These are phyloP conservation scores for Vigna hirtella DNA, from an alignment of 306 rosid species.

Conservation along the genomic window DNA sequence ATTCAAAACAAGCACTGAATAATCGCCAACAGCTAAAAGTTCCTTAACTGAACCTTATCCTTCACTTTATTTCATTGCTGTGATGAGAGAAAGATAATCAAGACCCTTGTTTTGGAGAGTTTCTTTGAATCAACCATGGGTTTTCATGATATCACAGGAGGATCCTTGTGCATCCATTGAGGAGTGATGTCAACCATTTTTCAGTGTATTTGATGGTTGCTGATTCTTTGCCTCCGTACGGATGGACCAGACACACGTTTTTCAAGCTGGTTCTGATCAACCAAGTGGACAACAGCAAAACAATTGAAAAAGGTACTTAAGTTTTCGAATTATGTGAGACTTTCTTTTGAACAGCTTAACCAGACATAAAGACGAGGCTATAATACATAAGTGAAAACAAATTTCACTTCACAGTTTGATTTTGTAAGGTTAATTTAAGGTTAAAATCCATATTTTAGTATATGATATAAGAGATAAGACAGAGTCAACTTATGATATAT, in stretches of 20 bases:
- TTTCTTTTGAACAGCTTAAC: too few species aligned
- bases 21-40: too few species aligned
- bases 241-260: conserved; percentile 51
- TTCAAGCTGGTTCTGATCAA: conserved; percentile 50
- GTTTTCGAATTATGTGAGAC: too few species aligned
- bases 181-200: conserved; percentile 47
- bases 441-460: too few species aligned
- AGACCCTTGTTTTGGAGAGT: background rate
- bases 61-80: background rate
- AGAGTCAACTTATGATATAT: too few species aligned
- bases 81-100: background rate
- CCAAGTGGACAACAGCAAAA: conserved; percentile 36
- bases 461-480: too few species aligned
- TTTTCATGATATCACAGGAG: conserved; percentile 44
- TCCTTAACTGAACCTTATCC: background rate
- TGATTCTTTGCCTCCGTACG: conserved; percentile 48
- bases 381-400: too few species aligned
- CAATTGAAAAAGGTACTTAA: conserved; percentile 40
- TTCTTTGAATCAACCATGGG: background rate
- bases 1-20: background rate
- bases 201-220: conserved; percentile 47
- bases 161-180: conserved; percentile 44
- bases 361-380: too few species aligned
- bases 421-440: too few species aligned
- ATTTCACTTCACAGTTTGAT: too few species aligned